Base-by-base conservation (phyloP, 345 rosid species). In the Salix arbutifolia region DNA sequence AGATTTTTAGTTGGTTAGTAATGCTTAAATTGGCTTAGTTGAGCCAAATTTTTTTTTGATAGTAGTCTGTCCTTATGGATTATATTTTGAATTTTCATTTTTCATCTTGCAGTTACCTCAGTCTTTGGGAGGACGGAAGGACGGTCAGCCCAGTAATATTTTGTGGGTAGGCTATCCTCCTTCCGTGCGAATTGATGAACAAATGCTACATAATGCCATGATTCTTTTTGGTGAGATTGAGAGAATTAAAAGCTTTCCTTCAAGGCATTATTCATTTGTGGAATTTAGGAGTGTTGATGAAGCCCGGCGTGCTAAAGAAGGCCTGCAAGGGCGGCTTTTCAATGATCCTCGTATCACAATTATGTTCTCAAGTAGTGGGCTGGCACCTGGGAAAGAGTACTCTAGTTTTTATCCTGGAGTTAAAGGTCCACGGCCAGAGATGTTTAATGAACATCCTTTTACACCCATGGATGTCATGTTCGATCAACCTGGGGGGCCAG, bases 161-260 rank as follows among this genome's bases (percentile, higher is more conserved):
- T 80, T 96, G 80, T 90, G 97, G 97, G 81, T 96, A 79, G 99
- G 98, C 1, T 96, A 92, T 83, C 99, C 99, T 73, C 96, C 99
- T 79, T 85, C 97, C 70, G 86, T 90, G 78, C 95, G 85, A 83
- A 89, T 96, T 37, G 97, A 94, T 81, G 97, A 96, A 77, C 94
- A 90, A 79, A 91, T 89, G 97, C 92, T 96, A 73, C 99, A 96
- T 81, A 96, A 96, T 88, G 94, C 97, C 33, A 90, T 96, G 97
- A 96, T 96, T 81, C 88, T 96, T 60, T 96, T 88, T 84, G 99
- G 99, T 31, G 99, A 96, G 91, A 96, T 96, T 78, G 98, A 94
- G 89, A 88, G 88, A 75, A 91, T 83, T 33, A 93, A 87, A 76
- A 90, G 97, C 73, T 94, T 88, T 70, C 97, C 95, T 53, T 81